Conservation (phyloP, 2,329 filamentous ascomycete genomes). For the Nigrograna mackinnonii region DNA sequence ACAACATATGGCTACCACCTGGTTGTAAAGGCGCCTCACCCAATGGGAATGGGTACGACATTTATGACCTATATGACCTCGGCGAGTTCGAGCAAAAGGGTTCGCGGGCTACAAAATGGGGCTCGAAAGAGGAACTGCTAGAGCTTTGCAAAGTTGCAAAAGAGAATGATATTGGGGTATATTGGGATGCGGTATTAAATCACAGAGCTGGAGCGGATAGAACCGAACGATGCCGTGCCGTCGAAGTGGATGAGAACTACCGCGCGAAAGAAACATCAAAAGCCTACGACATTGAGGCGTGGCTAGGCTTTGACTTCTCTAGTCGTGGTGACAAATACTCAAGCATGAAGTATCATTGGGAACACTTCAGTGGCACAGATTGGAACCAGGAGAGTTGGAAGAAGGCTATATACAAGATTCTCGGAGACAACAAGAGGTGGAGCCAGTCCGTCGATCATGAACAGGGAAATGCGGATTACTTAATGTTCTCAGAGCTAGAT, state of each 20-base stretch:
- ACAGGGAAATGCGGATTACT: slow-evolving; percentile 68
- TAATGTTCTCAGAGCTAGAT: slow-evolving; percentile 75
- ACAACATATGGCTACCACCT: slow-evolving; percentile 65
- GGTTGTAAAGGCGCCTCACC: slow-evolving; percentile 69
- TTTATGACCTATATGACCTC: slow-evolving; percentile 70
- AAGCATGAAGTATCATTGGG: slow-evolving; percentile 65
- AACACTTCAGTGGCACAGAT: slow-evolving; percentile 71
- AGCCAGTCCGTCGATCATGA: slow-evolving; percentile 63
- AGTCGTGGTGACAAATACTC: slow-evolving; percentile 65
- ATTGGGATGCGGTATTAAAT: slow-evolving; percentile 74
- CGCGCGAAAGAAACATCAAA: slow-evolving; percentile 58
- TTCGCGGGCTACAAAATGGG: slow-evolving; percentile 68
- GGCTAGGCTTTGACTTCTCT: slow-evolving; percentile 69
- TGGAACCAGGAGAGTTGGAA: slow-evolving; percentile 62
- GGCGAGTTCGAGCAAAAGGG: slow-evolving; percentile 77
- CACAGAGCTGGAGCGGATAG: slow-evolving; percentile 72
- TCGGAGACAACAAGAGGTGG: slow-evolving; percentile 68
- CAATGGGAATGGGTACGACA: slow-evolving; percentile 63
- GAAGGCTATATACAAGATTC: slow-evolving; percentile 68
- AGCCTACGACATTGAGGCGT: slow-evolving; percentile 67
- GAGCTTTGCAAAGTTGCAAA: slow-evolving; percentile 56
- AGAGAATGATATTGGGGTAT: slow-evolving; percentile 58
- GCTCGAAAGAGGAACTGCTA: slow-evolving; percentile 63
- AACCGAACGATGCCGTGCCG: slow-evolving; percentile 64
- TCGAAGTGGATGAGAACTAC: slow-evolving; percentile 66